Percentiles rank a stretch among this genome's conserved stretches.
These are phyloP conservation scores for Cystobasidium onofrii DNA, from an alignment of 768 basidiomycete species.

Conservation along the genomic window DNA sequence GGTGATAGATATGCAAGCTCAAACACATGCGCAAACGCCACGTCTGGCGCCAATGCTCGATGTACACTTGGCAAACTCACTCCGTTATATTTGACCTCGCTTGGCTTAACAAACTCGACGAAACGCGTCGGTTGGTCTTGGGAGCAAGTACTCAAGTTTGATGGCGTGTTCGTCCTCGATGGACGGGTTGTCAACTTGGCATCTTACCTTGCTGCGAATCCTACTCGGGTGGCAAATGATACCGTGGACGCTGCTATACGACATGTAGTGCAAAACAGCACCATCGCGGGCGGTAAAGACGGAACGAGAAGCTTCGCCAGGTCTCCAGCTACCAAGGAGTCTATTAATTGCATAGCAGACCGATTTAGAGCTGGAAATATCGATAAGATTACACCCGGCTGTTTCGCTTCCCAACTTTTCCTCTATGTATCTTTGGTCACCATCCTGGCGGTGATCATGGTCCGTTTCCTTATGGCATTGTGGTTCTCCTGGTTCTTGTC, in stretches of 20 bases:
- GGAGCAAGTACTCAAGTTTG: slow-evolving; percentile 67
- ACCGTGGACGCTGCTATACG: slow-evolving; percentile 75
- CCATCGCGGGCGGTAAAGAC: slow-evolving; percentile 64
- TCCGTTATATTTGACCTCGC: slow-evolving; percentile 53
- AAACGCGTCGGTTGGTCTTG: slow-evolving; percentile 79
- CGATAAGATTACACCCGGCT: slow-evolving; percentile 92
- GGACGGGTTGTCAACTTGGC: slow-evolving; percentile 88
- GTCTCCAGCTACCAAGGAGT: slow-evolving; percentile 56
- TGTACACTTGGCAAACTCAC: slow-evolving; percentile 65
- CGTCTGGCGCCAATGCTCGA: slow-evolving; percentile 47
- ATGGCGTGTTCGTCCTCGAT: slow-evolving; percentile 77
- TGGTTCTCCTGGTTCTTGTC: slow-evolving; percentile 96
- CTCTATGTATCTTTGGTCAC: slow-evolving; percentile 84
- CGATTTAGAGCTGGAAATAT: slow-evolving; percentile 91
- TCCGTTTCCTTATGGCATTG: slow-evolving; percentile 92
- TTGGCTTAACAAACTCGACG: slow-evolving; percentile 60
- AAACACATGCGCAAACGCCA: slow-evolving; percentile 54
- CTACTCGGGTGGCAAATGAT: slow-evolving; percentile 61
- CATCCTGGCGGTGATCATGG: slow-evolving; percentile 79
- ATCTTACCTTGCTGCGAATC: slow-evolving; percentile 71
- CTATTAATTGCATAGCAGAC: slow-evolving; percentile 69
- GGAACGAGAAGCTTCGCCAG: slow-evolving; percentile 80
- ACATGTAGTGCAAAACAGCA: slow-evolving; percentile 54
- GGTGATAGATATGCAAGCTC: slow-evolving; percentile 63
- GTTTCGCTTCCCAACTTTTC: slow-evolving; percentile 79